phyloP scores from a whole-genome alignment of 352 stramenopile genomes.

The Phytophthora foliorum region DNA sequence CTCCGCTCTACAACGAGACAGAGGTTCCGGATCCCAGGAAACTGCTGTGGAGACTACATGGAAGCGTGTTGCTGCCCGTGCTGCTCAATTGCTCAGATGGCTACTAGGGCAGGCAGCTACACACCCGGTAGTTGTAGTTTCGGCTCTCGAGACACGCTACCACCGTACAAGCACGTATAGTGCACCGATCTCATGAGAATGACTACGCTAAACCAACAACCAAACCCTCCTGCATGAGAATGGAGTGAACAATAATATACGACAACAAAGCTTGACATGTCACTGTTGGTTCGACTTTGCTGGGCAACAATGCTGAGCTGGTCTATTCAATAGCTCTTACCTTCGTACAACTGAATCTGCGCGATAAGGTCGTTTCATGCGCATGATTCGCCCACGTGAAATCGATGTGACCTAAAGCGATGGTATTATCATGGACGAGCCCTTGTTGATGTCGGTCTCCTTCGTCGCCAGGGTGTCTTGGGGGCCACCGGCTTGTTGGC shows the following conservation, averaged over 20 bases:
- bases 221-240: background rate
- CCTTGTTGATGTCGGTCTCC: constrained; percentile 44
- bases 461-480: constrained; percentile 51
- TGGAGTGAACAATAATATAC: constrained; percentile 17
- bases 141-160: constrained; percentile 37
- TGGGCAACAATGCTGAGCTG: background rate
- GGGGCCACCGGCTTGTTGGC: constrained; percentile 51
- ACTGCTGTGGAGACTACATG: constrained; percentile 40
- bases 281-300: constrained; percentile 1
- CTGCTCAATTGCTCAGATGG: constrained; percentile 67
- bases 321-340: constrained; percentile 38
- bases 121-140: constrained; percentile 56
- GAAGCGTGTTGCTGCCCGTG: constrained; percentile 51
- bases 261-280: constrained; percentile 18
- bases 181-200: background rate
- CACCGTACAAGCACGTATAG: constrained; percentile 35
- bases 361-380: constrained; percentile 43
- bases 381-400: constrained; percentile 56
- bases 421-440: constrained; percentile 45
- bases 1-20: constrained; percentile 46
- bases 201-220: background rate
- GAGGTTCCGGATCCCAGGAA: constrained; percentile 58
- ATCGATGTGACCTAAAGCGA: constrained; percentile 58
- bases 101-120: constrained; percentile 64
- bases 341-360: constrained; percentile 53